Evolutionary conservation across 2,329 filamentous ascomycete species (phyloP), one percentile per base, ranked within the genome.

Genomic region (Ophiostoma quercus): DNA sequence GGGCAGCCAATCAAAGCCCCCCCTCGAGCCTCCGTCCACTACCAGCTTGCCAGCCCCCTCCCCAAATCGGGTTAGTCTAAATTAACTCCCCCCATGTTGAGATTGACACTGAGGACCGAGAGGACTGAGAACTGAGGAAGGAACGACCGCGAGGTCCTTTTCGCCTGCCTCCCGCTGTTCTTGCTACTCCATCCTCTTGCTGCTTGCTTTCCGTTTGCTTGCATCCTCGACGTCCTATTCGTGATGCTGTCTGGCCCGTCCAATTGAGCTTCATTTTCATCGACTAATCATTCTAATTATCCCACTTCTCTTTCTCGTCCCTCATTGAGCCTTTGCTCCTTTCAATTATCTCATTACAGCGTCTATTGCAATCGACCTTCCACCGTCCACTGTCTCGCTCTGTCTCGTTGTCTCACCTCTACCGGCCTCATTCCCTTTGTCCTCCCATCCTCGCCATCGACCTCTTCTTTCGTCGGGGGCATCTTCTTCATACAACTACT

Each of bases 51-150:
- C 72, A 69, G 34, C 71, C 67, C 66, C 70, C 69, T 69, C 39
- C n/a, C 68, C 43, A 54, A 71, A 71, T 71, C 54, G 66, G 66
- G 72, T 57, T 74, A 73, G 71, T 62, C 51, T n/a, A 69, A 68
- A 65, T 67, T 47, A 29, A 7, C 29, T 67, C 19, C 37, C 43
- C 63, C 19, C 54, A 54, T 7, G 57, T 43, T 67, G 57, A 69
- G 51, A 29, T 57, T 57, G 51, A 57, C n/a, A 22, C 47, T 51
- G 39, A 12, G 39, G 39, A 41, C 39, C 12, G 43, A 47, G 34
- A 34, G 34, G 39, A 41, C 39, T 41, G 43, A 47, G 43, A n/a
- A 47, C 7, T 47, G 43, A 19, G 16, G 16, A 47, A 47, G 16
- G 43, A 47, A 47, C 16, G 19, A 47, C 43, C 16, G 43, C 43